phyloP scores from a whole-genome alignment of 2,329 filamentous ascomycete genomes.

The Ascocoryne sarcoides region DNA sequence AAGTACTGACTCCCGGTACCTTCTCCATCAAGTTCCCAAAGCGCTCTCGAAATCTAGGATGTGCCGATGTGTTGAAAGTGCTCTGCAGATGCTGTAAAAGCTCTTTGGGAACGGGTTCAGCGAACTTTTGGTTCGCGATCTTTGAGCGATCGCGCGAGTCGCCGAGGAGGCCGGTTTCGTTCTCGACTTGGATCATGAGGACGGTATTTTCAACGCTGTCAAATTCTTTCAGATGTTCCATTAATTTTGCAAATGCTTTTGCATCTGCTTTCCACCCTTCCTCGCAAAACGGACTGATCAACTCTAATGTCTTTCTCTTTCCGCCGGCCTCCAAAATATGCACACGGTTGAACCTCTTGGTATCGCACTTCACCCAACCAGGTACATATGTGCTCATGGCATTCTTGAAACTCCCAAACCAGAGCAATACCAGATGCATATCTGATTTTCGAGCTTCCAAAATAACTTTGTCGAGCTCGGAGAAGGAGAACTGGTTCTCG shows the following conservation, averaged over 20 bases:
- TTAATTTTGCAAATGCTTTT: slow-evolving; percentile 28
- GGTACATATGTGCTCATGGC: slow-evolving; percentile 32
- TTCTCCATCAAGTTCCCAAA: slow-evolving; percentile 18
- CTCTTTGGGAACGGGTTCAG: slow-evolving; percentile 24
- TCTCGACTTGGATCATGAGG: slow-evolving; percentile 17
- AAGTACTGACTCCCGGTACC: slow-evolving; percentile 20
- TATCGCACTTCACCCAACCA: slow-evolving; percentile 30
- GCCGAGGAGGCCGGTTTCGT: slow-evolving; percentile 15
- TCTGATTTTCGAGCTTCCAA: slow-evolving; percentile 24
- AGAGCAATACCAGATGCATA: slow-evolving; percentile 32
- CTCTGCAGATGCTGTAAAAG: slow-evolving; percentile 23
- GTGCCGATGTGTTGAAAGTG: slow-evolving; percentile 8
- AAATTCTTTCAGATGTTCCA: slow-evolving; percentile 18
- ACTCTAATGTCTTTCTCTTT: slow-evolving; percentile 28
- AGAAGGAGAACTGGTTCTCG: slow-evolving; percentile 30
- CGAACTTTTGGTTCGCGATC: slow-evolving; percentile 11
- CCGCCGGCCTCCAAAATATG: slow-evolving; percentile 28
- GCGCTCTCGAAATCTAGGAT: slow-evolving; percentile 26
- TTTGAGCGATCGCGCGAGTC: slow-evolving; percentile 13
- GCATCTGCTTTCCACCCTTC: slow-evolving; percentile 28
- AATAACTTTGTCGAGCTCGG: slow-evolving; percentile 30
- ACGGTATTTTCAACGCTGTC: slow-evolving; percentile 11
- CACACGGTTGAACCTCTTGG: slow-evolving; percentile 30
- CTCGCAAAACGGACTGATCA: slow-evolving; percentile 28
- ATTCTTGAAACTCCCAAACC: slow-evolving; percentile 35